Conservation (phyloP, 1,284 basidiomycete species). For the Malassezia yamatoensis region DNA sequence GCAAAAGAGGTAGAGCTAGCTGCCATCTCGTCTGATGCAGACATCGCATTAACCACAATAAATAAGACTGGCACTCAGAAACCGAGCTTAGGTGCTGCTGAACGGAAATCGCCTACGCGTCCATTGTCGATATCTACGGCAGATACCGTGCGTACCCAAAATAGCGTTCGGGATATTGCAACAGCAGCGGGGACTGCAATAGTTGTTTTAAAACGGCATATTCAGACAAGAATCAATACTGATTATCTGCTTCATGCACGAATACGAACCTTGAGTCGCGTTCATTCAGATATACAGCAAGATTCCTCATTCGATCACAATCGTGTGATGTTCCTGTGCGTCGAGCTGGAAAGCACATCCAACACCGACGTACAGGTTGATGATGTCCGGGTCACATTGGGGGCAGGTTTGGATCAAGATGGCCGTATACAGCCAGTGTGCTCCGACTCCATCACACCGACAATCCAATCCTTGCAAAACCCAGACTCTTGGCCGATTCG, state of each 20-base stretch:
- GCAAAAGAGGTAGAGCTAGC: slow-evolving; percentile 10
- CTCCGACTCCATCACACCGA: not conserved
- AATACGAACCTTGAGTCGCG: slow-evolving; percentile 23
- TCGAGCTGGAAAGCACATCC: slow-evolving; percentile 27
- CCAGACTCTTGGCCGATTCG: not conserved
- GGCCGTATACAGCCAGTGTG: not conserved
- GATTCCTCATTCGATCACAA: not conserved
- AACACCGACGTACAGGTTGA: not conserved
- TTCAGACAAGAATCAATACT: not conserved
- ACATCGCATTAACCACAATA: slow-evolving; percentile 9
- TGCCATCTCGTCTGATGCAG: slow-evolving; percentile 7
- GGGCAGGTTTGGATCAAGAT: not conserved
- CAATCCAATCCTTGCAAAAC: not conserved
- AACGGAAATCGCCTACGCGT: not conserved
- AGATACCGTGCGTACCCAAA: not conserved
- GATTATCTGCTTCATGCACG: slow-evolving; percentile 12
- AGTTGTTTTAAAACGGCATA: not conserved
- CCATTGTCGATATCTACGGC: not conserved
- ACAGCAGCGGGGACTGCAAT: not conserved
- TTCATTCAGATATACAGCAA: not conserved
- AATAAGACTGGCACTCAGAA: too few species aligned
- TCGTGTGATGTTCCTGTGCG: slow-evolving; percentile 21
- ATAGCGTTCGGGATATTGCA: slow-evolving; percentile 1
- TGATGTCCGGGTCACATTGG: not conserved
- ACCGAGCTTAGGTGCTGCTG: too few species aligned